Conservation (phyloP, 768 basidiomycete species). For the Rubroboletus pulcherrimus region DNA sequence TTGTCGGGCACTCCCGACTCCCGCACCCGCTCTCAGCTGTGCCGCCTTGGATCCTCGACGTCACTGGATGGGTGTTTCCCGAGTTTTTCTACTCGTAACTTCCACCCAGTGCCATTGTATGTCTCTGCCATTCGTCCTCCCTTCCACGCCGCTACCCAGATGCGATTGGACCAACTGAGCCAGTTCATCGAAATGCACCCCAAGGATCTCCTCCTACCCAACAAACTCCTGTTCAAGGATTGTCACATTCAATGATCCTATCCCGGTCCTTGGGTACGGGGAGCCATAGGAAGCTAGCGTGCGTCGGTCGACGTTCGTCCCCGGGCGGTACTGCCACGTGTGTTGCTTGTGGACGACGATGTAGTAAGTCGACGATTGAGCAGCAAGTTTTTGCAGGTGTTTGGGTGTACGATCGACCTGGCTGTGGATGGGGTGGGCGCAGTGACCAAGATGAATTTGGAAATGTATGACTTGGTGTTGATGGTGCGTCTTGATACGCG, state of each 20-base stretch:
- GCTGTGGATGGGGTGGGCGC: slow-evolving; percentile 91
- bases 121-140: slow-evolving; percentile 41
- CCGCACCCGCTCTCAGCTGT: slow-evolving; percentile 46
- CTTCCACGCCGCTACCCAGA: slow-evolving; percentile 36
- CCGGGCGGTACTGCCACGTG: slow-evolving; percentile 87
- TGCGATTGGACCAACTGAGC: slow-evolving; percentile 29
- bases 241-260: slow-evolving; percentile 10
- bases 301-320: slow-evolving; percentile 75
- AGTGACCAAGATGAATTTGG: slow-evolving; percentile 94
- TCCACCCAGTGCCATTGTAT: slow-evolving; percentile 43
- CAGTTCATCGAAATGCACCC: slow-evolving; percentile 41
- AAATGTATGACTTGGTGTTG: slow-evolving; percentile 92
- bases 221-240: slow-evolving; percentile 42
- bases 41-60: slow-evolving; percentile 43
- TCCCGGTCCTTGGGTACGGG: slow-evolving; percentile 1
- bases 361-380: slow-evolving; percentile 84
- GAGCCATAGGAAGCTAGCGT: slow-evolving; percentile 51
- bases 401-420: slow-evolving; percentile 91
- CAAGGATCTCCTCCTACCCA: slow-evolving; percentile 37
- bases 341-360: slow-evolving; percentile 94
- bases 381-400: slow-evolving; percentile 92
- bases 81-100: slow-evolving; percentile 42
- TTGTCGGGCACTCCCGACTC: slow-evolving; percentile 46
- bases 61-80: slow-evolving; percentile 27
- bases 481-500: slow-evolving; percentile 59